Conservation (phyloP, 306 rosid genomes). For the Prunus dulcis region DNA sequence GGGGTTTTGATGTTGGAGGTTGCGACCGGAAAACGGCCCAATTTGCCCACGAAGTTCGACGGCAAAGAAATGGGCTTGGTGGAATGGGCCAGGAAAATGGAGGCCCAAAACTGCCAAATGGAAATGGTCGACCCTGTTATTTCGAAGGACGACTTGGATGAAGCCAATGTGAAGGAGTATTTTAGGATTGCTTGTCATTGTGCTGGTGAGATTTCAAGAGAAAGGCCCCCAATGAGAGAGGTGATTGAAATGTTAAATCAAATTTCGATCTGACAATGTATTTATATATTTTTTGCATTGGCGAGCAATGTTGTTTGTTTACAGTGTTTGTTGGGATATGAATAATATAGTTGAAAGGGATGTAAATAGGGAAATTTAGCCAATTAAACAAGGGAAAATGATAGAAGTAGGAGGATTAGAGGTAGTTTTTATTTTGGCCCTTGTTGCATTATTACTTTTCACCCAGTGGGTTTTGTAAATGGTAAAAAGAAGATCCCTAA, state of each 20-base stretch:
- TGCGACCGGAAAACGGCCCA: slow-evolving; percentile 55
- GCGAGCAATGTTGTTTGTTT: background rate
- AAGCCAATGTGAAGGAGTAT: slow-evolving; percentile 51
- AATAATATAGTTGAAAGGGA: background rate
- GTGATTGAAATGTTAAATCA: slow-evolving; percentile 37
- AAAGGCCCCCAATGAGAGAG: slow-evolving; percentile 56
- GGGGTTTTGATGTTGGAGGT: slow-evolving; percentile 78
- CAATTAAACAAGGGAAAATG: background rate
- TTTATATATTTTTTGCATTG: background rate
- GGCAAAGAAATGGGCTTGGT: slow-evolving; percentile 45
- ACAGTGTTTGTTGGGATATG: background rate
- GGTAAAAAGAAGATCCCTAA: background rate
- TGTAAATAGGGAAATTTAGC: background rate
- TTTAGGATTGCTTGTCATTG: slow-evolving; percentile 64
- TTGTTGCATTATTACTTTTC: too few species aligned
- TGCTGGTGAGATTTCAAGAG: slow-evolving; percentile 35
- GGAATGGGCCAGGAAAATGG: slow-evolving; percentile 66
- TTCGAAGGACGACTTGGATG: slow-evolving; percentile 40
- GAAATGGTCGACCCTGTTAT: slow-evolving; percentile 61
- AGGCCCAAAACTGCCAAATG: slow-evolving; percentile 38
- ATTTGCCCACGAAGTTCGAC: slow-evolving; percentile 38
- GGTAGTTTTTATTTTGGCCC: too few species aligned
- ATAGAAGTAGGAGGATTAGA: background rate
- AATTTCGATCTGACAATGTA: slow-evolving; percentile 15
- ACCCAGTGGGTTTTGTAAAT: background rate